Evolutionary conservation across 495 filamentous ascomycete genomes (phyloP).

Genomic region (Lasiosphaeria miniovina): DNA sequence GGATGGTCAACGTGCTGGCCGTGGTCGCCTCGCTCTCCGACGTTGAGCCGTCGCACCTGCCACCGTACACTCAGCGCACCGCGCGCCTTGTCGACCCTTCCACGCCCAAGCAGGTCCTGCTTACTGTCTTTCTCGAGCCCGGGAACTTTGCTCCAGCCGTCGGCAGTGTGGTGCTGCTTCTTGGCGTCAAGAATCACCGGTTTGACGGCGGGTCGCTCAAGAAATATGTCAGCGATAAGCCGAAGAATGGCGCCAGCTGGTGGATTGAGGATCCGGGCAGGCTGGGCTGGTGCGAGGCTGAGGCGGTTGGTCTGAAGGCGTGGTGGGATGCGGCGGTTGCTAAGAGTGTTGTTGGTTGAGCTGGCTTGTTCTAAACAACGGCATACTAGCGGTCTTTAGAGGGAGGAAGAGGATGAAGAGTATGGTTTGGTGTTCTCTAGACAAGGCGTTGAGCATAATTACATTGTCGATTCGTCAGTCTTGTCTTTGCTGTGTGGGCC

Average conservation of each 20-base stretch:
- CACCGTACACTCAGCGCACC: constrained; percentile 40
- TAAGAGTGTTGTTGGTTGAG: background rate
- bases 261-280: constrained; percentile 39
- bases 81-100: constrained; percentile 41
- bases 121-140: constrained; percentile 47
- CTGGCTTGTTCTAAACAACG: too few species aligned
- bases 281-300: constrained; percentile 41
- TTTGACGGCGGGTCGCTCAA: constrained; percentile 47
- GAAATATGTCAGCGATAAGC: constrained; percentile 44
- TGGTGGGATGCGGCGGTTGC: constrained; percentile 37
- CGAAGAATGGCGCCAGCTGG: constrained; percentile 33
- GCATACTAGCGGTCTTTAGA: too few species aligned
- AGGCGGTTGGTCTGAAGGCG: constrained; percentile 32
- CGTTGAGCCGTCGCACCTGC: constrained; percentile 36
- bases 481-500: too few species aligned
- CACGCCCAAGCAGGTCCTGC: constrained; percentile 39
- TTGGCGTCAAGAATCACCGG: constrained; percentile 47
- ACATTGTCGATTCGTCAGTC: too few species aligned
- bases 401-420: too few species aligned
- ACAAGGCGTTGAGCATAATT: too few species aligned
- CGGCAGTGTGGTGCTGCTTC: constrained; percentile 41
- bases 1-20: constrained; percentile 45
- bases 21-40: constrained; percentile 39
- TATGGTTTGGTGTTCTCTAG: too few species aligned
- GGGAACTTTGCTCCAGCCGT: constrained; percentile 36